Evolutionary conservation across 441 rosid genomes (phyloP).

Genomic region (Caryocar brasiliense): DNA sequence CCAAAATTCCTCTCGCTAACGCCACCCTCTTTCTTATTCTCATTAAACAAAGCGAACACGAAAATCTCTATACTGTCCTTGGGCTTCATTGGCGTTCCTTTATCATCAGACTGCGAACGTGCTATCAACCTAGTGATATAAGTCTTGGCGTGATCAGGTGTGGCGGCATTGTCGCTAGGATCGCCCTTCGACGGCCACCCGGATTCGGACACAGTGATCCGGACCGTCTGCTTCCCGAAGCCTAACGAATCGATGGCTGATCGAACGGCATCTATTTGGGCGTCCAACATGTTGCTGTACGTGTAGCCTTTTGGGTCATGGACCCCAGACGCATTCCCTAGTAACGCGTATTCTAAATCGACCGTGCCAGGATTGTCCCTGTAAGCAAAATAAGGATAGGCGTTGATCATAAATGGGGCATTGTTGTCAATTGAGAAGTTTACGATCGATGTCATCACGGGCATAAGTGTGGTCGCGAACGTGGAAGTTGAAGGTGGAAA

Average conservation of each 20-base stretch:
- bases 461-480: constrained; percentile 34
- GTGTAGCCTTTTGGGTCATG: constrained; percentile 44
- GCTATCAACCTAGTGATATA: constrained; percentile 46
- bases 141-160: constrained; percentile 37
- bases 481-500: constrained; percentile 57
- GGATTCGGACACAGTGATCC: constrained; percentile 45
- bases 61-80: constrained; percentile 28
- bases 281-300: constrained; percentile 56
- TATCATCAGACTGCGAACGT: constrained; percentile 32
- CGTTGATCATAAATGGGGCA: constrained; percentile 57
- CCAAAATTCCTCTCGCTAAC: constrained; percentile 50
- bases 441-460: constrained; percentile 41
- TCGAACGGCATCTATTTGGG: constrained; percentile 53
- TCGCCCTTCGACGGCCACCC: constrained; percentile 69
- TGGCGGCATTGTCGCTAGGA: constrained; percentile 34
- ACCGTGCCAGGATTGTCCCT: constrained; percentile 37
- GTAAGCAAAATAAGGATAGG: constrained; percentile 65
- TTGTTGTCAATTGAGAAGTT: constrained; percentile 41
- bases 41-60: constrained; percentile 56
- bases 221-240: constrained; percentile 29
- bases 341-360: constrained; percentile 39
- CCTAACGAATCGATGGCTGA: constrained; percentile 44
- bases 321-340: constrained; percentile 37
- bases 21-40: constrained; percentile 50
- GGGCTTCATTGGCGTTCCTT: constrained; percentile 57